phyloP scores from a whole-genome alignment of 2,329 filamentous ascomycete species.

The Thielaviopsis ethacetica region DNA sequence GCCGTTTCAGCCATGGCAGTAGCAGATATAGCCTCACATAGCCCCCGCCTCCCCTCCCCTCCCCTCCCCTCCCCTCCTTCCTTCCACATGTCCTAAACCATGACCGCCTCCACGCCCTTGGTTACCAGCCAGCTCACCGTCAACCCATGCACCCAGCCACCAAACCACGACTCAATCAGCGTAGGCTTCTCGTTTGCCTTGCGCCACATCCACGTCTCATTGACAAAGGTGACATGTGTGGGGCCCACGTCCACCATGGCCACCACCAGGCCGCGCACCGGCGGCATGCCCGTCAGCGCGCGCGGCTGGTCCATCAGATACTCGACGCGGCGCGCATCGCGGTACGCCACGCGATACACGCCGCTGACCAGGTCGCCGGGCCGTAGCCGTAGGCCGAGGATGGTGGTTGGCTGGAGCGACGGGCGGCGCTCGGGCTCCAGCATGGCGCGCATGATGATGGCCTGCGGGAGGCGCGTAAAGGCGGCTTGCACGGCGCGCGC shows the following conservation, averaged over 20 bases:
- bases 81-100: neutral
- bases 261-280: slow-evolving; percentile 12
- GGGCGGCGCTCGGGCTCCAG: slow-evolving; percentile 13
- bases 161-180: slow-evolving; percentile 18
- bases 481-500: slow-evolving; percentile 18
- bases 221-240: slow-evolving; percentile 18
- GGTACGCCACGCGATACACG: slow-evolving; percentile 18
- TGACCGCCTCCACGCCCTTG: slow-evolving; percentile 14
- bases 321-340: slow-evolving; percentile 16
- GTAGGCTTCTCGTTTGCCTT: slow-evolving; percentile 16
- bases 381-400: slow-evolving; percentile 15
- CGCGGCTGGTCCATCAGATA: slow-evolving; percentile 16
- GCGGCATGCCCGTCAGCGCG: slow-evolving; percentile 11
- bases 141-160: slow-evolving; percentile 19
- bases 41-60: too few relatives aligned
- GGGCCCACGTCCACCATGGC: slow-evolving; percentile 8
- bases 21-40: too few relatives aligned
- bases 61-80: too few relatives aligned
- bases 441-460: slow-evolving; percentile 16
- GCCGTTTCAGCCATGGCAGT: too few relatives aligned
- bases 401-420: slow-evolving; percentile 16
- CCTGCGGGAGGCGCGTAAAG: slow-evolving; percentile 21
- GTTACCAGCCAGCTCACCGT: slow-evolving; percentile 18
- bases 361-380: slow-evolving; percentile 19
- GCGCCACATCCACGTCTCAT: slow-evolving; percentile 26